Base-by-base conservation (phyloP, 2,329 filamentous ascomycete genomes). In the Chalara sp. region DNA sequence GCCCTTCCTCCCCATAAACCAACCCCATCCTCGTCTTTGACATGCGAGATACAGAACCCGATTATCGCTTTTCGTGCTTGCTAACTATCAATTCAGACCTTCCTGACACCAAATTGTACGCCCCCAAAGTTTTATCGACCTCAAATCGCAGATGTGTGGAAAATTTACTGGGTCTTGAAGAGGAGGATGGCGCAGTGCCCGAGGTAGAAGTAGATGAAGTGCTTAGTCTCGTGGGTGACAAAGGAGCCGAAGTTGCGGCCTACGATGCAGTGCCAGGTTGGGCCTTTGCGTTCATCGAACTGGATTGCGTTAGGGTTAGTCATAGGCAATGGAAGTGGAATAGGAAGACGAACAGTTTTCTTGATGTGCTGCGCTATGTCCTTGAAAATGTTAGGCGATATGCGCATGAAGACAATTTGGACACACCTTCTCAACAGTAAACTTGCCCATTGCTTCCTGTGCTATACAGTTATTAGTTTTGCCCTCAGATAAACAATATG, bases 171-270 rank as follows among this genome's bases (percentile, higher is more conserved):
- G 40, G 93, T 99, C 80, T 99, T 99, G 83, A 97, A 99, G 48
- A 99, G 84, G 51, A 99, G 80, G 67, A 99, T 97, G 53, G 93
- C 93, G 71, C 90, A 96, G 78, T 97, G 93, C 49, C 93, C 93
- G 53, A 99, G 86, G 76, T 99, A 99, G 76, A 99, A 99, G 76
- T 99, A 99, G 70, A 99, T 96, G 76, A 99, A 99, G 73, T 99
- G 93, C 76, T 97, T 97, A 31, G 93, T 97, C 72, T 97, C 93
- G 67, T 99, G 93, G 40, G 93, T 99, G 47, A 99, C 93, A 63
- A 97, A 99, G 73, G 92, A 97, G 62, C 93, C 93, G 74, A 99
- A 99, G 78, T 99, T 97, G 61, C 93, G 82, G 57, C 93, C 93
- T 33, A 99, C 93, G 61, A 99, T 96, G 73, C 93, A 99, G 73